Percentiles rank a stretch among this genome's conserved stretches.
phyloP scores from a whole-genome alignment of 2,329 filamentous ascomycete genomes.

The Aureobasidium subglaciale region DNA sequence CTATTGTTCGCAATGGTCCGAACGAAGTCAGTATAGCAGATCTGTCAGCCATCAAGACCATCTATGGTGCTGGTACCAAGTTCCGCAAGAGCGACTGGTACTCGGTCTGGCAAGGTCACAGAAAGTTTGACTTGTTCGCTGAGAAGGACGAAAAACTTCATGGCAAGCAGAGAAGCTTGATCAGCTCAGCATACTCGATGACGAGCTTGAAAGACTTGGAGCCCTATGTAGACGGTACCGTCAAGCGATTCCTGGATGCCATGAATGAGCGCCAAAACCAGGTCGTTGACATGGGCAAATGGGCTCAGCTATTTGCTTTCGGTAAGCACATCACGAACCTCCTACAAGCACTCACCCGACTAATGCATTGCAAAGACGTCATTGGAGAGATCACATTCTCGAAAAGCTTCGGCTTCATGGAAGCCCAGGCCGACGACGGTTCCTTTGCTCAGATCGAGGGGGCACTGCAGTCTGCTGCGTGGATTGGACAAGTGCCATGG shows the following conservation, averaged over 20 bases:
- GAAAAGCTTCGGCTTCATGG: slow-evolving; percentile 33
- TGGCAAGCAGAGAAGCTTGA: slow-evolving; percentile 28
- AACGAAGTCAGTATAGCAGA: slow-evolving; percentile 28
- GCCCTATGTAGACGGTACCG: slow-evolving; percentile 33
- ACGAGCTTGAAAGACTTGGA: slow-evolving; percentile 34
- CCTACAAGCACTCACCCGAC: background rate
- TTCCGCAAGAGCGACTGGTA: slow-evolving; percentile 39
- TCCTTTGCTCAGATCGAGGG: slow-evolving; percentile 29
- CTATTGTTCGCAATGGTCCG: slow-evolving; percentile 27
- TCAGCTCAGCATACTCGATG: slow-evolving; percentile 32
- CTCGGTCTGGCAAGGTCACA: slow-evolving; percentile 32
- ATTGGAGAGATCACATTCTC: slow-evolving; percentile 37
- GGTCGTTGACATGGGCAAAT: slow-evolving; percentile 31
- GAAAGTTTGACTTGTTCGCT: slow-evolving; percentile 35
- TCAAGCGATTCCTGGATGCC: slow-evolving; percentile 29
- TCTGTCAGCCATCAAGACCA: slow-evolving; percentile 24
- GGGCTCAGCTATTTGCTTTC: slow-evolving; percentile 37
- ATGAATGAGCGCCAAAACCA: slow-evolving; percentile 25
- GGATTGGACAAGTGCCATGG: slow-evolving; percentile 34
- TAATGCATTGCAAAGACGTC: slow-evolving; percentile 26
- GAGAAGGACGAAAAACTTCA: slow-evolving; percentile 33
- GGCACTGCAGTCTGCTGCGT: slow-evolving; percentile 28
- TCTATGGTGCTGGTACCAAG: slow-evolving; percentile 33
- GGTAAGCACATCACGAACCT: slow-evolving; percentile 20
- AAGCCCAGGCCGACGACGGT: slow-evolving; percentile 29